These are phyloP conservation scores for Candida quercuum DNA, from an alignment of 805 yeast genomes.

Conservation along the genomic window DNA sequence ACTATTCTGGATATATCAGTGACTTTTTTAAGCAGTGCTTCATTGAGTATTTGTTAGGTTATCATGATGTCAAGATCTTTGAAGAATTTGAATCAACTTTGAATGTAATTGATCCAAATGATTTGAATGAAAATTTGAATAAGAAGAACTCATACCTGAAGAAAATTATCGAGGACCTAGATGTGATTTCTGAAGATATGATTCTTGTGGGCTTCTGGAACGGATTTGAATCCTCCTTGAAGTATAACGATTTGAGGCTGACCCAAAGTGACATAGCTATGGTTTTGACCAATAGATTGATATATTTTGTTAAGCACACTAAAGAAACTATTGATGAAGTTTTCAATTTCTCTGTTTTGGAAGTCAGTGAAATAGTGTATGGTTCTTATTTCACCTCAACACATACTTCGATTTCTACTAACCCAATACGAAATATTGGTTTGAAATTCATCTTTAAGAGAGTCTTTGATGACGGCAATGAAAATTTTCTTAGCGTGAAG, in stretches of 20 bases:
- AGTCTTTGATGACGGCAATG: not conserved
- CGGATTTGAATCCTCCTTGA: constrained; percentile 20
- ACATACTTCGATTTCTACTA: constrained; percentile 16
- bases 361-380: constrained; percentile 22
- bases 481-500: constrained; percentile 14
- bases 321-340: constrained; percentile 13
- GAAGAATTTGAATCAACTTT: constrained; percentile 36
- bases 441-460: constrained; percentile 17
- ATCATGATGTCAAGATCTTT: constrained; percentile 29
- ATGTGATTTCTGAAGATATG: constrained; percentile 15
- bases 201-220: constrained; percentile 24
- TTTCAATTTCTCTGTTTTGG: constrained; percentile 15
- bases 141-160: constrained; percentile 26
- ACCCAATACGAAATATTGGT: constrained; percentile 29
- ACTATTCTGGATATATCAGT: constrained; percentile 37
- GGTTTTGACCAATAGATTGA: constrained; percentile 17
- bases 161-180: constrained; percentile 10
- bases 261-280: constrained; percentile 10
- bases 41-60: constrained; percentile 36
- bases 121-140: constrained; percentile 12
- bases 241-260: constrained; percentile 13
- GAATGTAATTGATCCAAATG: constrained; percentile 21
- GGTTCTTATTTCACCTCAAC: constrained; percentile 24
- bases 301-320: constrained; percentile 19
- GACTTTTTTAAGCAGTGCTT: constrained; percentile 41